Evolutionary conservation across 2,329 filamentous ascomycete genomes (phyloP), one percentile per base, ranked within the genome.

Genomic region (Lachnellula occidentalis): DNA sequence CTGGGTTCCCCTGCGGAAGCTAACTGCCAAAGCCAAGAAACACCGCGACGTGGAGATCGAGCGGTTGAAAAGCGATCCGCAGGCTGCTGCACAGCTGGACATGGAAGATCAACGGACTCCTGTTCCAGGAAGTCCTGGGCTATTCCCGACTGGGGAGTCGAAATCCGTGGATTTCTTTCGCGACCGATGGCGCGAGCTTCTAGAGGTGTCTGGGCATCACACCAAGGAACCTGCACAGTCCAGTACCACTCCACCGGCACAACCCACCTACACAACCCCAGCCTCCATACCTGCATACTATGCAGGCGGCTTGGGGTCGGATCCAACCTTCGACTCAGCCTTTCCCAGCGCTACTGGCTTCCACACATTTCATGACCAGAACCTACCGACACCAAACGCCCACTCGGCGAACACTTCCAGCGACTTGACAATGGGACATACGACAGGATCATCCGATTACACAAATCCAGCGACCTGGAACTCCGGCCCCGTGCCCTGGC

Each of bases 1-100:
- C 0, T 87, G 83, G 83, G 76, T 78, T 42, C 82, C 82, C 1
- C 67, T 86, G 15, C 72, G 76, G 34, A 82, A 80, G 57, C 68
- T 86, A 5, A 79, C 85, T 69, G 74, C 73, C 22, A 81, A 80
- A 61, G 83, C 82, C 7, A 72, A 72, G 17, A 64, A 60, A 39
- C 66, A 73, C 63, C 70, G 71, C 4, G 59, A 64, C 17, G 51
- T 58, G 0, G 71, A 73, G 50, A 34, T 73, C 5, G 27, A 55
- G 1, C 63, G 70, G 21, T 53, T 73, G 15, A 55, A 61, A 17
- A 51, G 43, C 5, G 58, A 73, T 59, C 51, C 63, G 9, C 31
- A 59, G n/a, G 67, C 61, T 39, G 66, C 63, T 2, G 15, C 7
- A 2, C 42, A 43, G 46, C 49, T 67, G 21, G 64, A 66, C n/a